A percentile compares a stretch with the other conserved stretches of the same genome.
phyloP scores from a whole-genome alignment of 1,139 yeast species.

The Suhomyces bribrorum region DNA sequence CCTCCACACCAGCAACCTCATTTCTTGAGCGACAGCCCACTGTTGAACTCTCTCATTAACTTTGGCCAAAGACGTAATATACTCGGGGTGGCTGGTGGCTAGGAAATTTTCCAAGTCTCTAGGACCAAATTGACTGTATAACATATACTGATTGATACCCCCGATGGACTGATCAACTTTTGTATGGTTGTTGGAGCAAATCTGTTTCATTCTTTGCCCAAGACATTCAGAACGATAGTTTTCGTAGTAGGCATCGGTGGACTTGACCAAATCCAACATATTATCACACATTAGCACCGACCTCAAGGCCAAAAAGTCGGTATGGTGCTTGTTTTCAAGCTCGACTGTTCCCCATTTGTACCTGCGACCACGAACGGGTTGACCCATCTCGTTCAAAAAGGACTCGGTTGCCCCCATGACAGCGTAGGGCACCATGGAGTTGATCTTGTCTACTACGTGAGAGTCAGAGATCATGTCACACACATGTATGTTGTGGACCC shows the following conservation, averaged over 20 bases:
- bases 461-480: conserved; percentile 56
- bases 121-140: conserved; percentile 42
- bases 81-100: conserved; percentile 51
- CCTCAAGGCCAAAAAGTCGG: conserved; percentile 63
- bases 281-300: conserved; percentile 52
- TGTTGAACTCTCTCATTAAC: conserved; percentile 47
- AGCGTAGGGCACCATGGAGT: conserved; percentile 55
- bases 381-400: conserved; percentile 33
- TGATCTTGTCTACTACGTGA: conserved; percentile 30
- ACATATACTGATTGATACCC: conserved; percentile 20
- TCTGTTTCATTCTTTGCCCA: conserved; percentile 33
- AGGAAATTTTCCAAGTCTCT: conserved; percentile 24
- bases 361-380: conserved; percentile 58
- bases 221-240: conserved; percentile 49
- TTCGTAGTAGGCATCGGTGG: conserved; percentile 61
- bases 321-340: conserved; percentile 62
- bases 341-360: conserved; percentile 78
- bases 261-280: conserved; percentile 58
- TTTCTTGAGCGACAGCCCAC: too few relatives aligned
- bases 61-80: conserved; percentile 44
- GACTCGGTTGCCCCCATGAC: conserved; percentile 53
- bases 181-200: too few relatives aligned
- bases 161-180: too few relatives aligned
- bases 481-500: conserved; percentile 50
- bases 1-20: conserved; percentile 67